Evolutionary conservation across 345 rosid species (phyloP), one percentile per base, ranked within the genome.

Genomic region (Conringia planisiliqua): DNA sequence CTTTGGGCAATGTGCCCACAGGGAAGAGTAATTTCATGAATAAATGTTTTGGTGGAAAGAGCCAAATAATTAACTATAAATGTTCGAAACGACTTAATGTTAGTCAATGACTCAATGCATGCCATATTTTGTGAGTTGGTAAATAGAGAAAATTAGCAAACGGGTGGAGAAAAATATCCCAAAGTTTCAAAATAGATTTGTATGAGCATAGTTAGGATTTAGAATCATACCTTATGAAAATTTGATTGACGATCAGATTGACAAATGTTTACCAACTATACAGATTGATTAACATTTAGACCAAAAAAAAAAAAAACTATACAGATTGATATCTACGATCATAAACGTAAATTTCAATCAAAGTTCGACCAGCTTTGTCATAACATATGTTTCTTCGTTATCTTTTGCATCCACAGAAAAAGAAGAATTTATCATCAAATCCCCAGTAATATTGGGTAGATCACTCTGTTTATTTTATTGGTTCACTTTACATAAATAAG

Each of bases 1-100:
- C 75, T 76, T 76, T 70, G 75, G 75, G 39, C 59, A 42, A 54
- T 8, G 80, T 76, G 80, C 75, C 75, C 62, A 29, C 6, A 0
- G 30, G 3, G n/a, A 35, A 17, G 24, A 29, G 6, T 63, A 8
- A 32, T 72, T 52, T 42, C 63, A 18, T 58, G n/a, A 22, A 12
- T 16, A 42, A 20, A 17, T 29, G 43, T 69, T 58, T 42, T 43
- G 46, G 24, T 32, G 24, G 65, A 42, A 72, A 29, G 16, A 22
- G 26, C 36, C 54, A 46, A 10, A 8, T 12, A 4, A 9, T 22
- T 39, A 17, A 56, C 7, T 56, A 0, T 7, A 38, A 61, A 4
- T 36, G 65, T 38, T 38, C n/a, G n/a, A n/a, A n/a, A n/a, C n/a
- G n/a, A n/a, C n/a, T n/a, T n/a, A 27, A 10, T 9, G 22, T 50